These are phyloP conservation scores for Chytriomyces sp. DNA, from an alignment of 192 early-diverging fungal species.

Conservation along the genomic window DNA sequence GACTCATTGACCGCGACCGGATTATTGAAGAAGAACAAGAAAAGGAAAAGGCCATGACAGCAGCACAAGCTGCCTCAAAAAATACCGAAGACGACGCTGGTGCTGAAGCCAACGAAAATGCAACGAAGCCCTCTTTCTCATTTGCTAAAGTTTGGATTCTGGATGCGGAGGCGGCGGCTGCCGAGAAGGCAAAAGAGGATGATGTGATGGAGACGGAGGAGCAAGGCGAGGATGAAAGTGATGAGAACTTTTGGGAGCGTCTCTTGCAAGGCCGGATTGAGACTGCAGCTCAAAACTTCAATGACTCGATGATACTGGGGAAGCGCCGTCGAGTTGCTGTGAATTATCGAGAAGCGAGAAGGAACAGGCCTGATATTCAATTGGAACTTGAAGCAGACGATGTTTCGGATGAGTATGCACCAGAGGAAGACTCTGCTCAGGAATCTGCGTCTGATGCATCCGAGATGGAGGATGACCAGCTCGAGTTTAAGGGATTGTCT, in stretches of 20 bases:
- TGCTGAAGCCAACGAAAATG: slow-evolving; percentile 18
- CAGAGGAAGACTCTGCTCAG: not conserved
- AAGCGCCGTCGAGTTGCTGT: slow-evolving; percentile 35
- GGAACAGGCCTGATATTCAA: slow-evolving; percentile 1
- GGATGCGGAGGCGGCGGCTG: slow-evolving; percentile 42
- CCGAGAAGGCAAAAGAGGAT: slow-evolving; percentile 4
- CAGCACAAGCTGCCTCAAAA: not conserved
- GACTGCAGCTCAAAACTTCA: not conserved
- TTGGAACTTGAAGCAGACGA: not conserved
- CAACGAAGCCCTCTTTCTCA: slow-evolving; percentile 50
- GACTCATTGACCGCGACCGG: slow-evolving; percentile 56
- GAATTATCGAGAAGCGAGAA: slow-evolving; percentile 28
- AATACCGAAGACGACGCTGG: slow-evolving; percentile 9
- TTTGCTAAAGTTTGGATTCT: slow-evolving; percentile 69
- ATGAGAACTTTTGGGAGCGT: slow-evolving; percentile 45
- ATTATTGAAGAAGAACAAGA: slow-evolving; percentile 41
- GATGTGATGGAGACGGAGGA: not conserved
- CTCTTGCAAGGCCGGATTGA: slow-evolving; percentile 30
- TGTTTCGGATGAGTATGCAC: slow-evolving; percentile 4
- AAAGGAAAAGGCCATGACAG: slow-evolving; percentile 24
- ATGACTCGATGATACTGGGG: not conserved
- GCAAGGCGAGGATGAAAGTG: slow-evolving; percentile 35
- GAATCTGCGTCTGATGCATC: not conserved
- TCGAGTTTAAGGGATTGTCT: not conserved
- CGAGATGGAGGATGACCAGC: not conserved